Evolutionary conservation across 345 rosid species (phyloP), one percentile per base, ranked within the genome.

Genomic region (Clarkia xantiana): DNA sequence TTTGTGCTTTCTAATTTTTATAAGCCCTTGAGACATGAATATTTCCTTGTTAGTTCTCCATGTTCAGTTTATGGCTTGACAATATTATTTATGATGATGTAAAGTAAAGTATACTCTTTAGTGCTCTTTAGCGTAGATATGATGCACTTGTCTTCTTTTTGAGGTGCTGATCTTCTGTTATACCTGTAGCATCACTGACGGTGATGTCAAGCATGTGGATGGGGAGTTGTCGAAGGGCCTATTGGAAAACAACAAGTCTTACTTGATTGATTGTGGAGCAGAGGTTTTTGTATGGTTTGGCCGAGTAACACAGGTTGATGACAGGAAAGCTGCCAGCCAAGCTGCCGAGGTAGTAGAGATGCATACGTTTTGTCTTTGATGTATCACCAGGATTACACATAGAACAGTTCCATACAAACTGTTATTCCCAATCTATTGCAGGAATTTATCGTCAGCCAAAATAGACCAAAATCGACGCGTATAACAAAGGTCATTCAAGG

Each of bases 251-350:
- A 75, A 65, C 56, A 81, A 69, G 66, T 83, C 96, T 65, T 86
- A 77, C 65, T 59, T 84, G 18, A 62, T 84, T 64, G 99, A 91
- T 65, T 78, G 94, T 53, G 99, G 96, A 25, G 69, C 78, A 60
- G 96, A 82, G 77, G 51, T 93, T 56, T 87, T 81, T 78, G 74
- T 93, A 67, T 93, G 99, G 99, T 80, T 84, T 78, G 96, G 99
- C 58, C 93, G 96, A 65, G 73, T 68, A 65, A 93, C 99, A 51
- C 94, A 80, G 63, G 78, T 93, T 67, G 95, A 93, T 62, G 99
- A 82, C 69, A 82, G 96, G 69, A 93, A 93, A 77, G 65, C 69
- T 44, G 95, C 94, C 61, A 66, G 62, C 69, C 81, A 72, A 76
- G 71, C 68, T 61, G 86, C 84, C 49, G 96, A 93, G 96, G 99